Conservation (phyloP, 352 stramenopile species). For the Thalassiosira hispida region DNA sequence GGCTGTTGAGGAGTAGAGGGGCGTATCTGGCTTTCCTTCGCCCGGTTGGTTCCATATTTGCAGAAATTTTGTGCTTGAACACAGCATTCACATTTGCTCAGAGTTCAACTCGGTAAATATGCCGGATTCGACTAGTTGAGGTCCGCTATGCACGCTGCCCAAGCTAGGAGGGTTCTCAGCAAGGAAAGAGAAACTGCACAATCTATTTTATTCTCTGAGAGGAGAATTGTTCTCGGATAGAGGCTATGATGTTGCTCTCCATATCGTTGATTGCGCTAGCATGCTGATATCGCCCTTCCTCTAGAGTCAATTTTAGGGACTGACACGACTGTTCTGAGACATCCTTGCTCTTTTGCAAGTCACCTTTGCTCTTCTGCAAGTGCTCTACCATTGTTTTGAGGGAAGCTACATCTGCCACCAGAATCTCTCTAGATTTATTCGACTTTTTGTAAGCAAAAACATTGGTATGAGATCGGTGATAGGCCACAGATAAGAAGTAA, state of each 20-base stretch:
- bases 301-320: slow-evolving; percentile 19
- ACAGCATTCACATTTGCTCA: too few species aligned
- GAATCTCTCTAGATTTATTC: slow-evolving; percentile 14
- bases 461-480: not conserved
- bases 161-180: too few species aligned
- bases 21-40: too few species aligned
- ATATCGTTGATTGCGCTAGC: slow-evolving; percentile 23
- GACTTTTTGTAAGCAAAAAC: slow-evolving; percentile 8
- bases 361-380: slow-evolving; percentile 23
- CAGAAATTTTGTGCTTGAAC: too few species aligned
- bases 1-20: too few species aligned
- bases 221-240: slow-evolving; percentile 27
- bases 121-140: too few species aligned
- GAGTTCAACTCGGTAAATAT: too few species aligned
- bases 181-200: not conserved
- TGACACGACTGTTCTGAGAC: slow-evolving; percentile 13
- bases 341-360: slow-evolving; percentile 2
- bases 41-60: too few species aligned
- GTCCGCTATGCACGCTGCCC: too few species aligned
- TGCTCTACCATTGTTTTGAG: slow-evolving; percentile 20
- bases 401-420: slow-evolving; percentile 13
- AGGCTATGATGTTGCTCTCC: slow-evolving; percentile 39
- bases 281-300: slow-evolving; percentile 30
- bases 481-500: not conserved
- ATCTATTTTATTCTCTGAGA: slow-evolving; percentile 19